Evolutionary conservation across 2,329 filamentous ascomycete species (phyloP), one percentile per base, ranked within the genome.

Genomic region (Amylocarpus encephaloides): DNA sequence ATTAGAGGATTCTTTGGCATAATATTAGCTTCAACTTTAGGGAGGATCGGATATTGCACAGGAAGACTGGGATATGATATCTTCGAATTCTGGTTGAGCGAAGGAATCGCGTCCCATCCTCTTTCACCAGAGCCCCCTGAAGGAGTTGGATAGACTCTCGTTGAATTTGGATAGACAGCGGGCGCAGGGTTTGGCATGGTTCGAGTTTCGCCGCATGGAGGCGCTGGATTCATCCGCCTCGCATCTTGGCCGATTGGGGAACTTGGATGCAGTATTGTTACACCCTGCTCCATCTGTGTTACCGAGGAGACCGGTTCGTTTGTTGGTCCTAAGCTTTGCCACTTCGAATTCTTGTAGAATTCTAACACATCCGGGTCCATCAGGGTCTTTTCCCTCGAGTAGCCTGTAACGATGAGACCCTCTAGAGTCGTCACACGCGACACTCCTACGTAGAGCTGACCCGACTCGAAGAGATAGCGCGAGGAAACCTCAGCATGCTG

Each of bases 361-460:
- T 59, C 32, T 2, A 62, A 15, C n/a, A 63, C 60, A 33, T 61
- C 54, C 2, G 46, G 7, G 48, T 64, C 60, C 35, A 58, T 50
- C 5, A 45, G 29, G 5, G 59, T 29, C 26, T 58, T 53, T 6
- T 57, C 39, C 22, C 54, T 54, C 1, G 43, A 45, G 13, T 40
- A 55, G 1, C 57, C 60, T 2, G 59, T 62, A 6, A 64, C 51
- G 5, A 49, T 62, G 5, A 64, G 51, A 0, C 62, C 62, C 6
- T 58, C 56, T 9, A 64, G 34, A 9, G 35, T 51, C 0, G 56
- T 62, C 0, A 57, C 60, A 19, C 62, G 50, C 0, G 60, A 62
- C 12, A 64, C 32, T 1, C 55, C 62, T 22, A 63, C 61, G 47
- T 64, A 64, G 3, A 62, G 32, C 34, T 64, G 59, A 0, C 61